Base-by-base conservation (phyloP, 2,329 filamentous ascomycete genomes). In the Pseudogymnoascus sp. region DNA sequence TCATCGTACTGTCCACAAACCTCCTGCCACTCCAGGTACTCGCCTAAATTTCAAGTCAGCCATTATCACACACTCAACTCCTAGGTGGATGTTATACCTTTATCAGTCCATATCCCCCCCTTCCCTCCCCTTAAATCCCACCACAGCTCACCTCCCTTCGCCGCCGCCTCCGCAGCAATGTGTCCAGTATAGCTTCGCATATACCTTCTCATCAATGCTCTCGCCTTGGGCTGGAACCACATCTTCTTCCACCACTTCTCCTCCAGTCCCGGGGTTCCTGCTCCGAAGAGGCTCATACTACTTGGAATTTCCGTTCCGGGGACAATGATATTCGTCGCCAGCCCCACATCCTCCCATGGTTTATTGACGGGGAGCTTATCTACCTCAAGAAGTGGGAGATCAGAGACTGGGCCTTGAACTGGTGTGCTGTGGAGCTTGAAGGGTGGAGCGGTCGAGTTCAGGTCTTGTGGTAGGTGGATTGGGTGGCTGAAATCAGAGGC, bases 51-150 rank as follows among this genome's bases (percentile, higher is more conserved):
- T 52, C 37, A 21, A 14, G 19, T 45, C 3, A 61, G 60, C 7
- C 10, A 33, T 55, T 33, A 19, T 55, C 49, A 55, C 29, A 61
- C 14, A 41, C 19, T 19, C 19, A 5, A 45, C 37, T 62, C n/a
- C 19, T 7, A 2, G 59, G 21, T 31, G 12, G 14, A 14, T 21
- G 26, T 14, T 16, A 61, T 38, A 63, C 74, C 74, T n/a, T 74
- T 71, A 11, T 76, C 77, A 0, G 80, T 81, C 81, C 81, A 84
- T 3, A 82, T 70, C 6, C 81, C 81, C 2, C 81, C 80, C n/a
- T 74, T 75, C 0, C 81, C 81, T 8, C 80, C 81, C 12, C 80
- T 76, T 61, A 73, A 69, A 66, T 83, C 78, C 78, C 79, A 80
- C 70, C 74, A 75, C 0, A 74, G 72, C 59, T 79, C 75, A 2